These are phyloP conservation scores for Cutaneotrichosporon arboriforme DNA, from an alignment of 1,284 basidiomycete genomes.

Conservation along the genomic window DNA sequence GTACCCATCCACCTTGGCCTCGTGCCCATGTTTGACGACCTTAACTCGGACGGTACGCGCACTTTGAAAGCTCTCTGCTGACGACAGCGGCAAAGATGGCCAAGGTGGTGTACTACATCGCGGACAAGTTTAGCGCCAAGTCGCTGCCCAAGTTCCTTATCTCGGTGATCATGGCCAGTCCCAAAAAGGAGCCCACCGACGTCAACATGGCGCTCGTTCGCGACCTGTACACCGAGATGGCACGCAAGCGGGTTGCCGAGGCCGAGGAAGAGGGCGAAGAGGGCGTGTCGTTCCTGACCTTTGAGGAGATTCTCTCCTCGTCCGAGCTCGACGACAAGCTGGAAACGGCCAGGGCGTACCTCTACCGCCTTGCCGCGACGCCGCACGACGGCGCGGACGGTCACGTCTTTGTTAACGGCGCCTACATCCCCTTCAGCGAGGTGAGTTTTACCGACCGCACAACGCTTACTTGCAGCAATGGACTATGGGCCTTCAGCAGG, in stretches of 20 bases:
- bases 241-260: slow-evolving; percentile 11
- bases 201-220: slow-evolving; percentile 26
- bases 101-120: slow-evolving; percentile 62
- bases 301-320: slow-evolving; percentile 47
- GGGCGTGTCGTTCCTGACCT: slow-evolving; percentile 19
- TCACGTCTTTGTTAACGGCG: slow-evolving; percentile 78
- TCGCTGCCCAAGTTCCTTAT: slow-evolving; percentile 59
- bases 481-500: slow-evolving; percentile 55
- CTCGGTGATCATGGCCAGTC: neutral
- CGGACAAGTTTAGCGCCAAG: slow-evolving; percentile 59
- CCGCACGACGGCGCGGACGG: slow-evolving; percentile 25
- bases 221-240: slow-evolving; percentile 26
- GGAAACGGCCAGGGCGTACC: slow-evolving; percentile 24
- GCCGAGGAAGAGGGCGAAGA: neutral
- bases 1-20: slow-evolving; percentile 77
- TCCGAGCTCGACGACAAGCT: slow-evolving; percentile 33
- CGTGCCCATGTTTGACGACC: slow-evolving; percentile 58
- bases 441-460: slow-evolving; percentile 51
- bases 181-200: neutral
- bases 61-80: slow-evolving; percentile 1
- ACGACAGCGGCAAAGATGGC: slow-evolving; percentile 63
- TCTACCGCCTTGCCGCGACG: slow-evolving; percentile 30
- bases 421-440: slow-evolving; percentile 63
- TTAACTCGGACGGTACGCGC: slow-evolving; percentile 43
- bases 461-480: slow-evolving; percentile 53